Conservation (phyloP, 768 basidiomycete species). For the Mycena rosella region DNA sequence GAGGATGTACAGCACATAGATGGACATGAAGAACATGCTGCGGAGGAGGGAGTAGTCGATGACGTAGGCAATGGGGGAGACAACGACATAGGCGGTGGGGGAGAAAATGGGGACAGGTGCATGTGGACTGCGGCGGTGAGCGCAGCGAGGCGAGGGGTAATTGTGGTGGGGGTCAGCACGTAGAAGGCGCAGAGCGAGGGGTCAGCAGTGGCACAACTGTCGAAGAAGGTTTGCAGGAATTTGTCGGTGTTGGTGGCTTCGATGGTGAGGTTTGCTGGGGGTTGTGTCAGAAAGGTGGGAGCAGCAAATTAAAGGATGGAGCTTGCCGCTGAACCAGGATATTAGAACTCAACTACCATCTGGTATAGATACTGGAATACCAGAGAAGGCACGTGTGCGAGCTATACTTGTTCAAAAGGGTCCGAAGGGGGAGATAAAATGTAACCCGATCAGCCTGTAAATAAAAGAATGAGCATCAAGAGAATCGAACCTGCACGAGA, state of each 20-base stretch:
- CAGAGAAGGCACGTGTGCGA: too few species aligned
- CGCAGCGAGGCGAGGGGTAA: constrained; percentile 36
- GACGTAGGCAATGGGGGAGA: too few species aligned
- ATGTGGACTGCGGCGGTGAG: constrained; percentile 33
- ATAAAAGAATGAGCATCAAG: too few species aligned
- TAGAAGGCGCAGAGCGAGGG: constrained; percentile 42
- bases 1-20: constrained; percentile 40
- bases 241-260: constrained; percentile 41
- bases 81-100: constrained; percentile 37
- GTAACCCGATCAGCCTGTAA: too few species aligned
- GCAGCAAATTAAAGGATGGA: constrained; percentile 22
- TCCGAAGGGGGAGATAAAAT: too few species aligned
- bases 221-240: constrained; percentile 41
- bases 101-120: constrained; percentile 38
- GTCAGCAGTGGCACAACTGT: constrained; percentile 39
- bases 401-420: too few species aligned
- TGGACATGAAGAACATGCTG: constrained; percentile 33
- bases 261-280: constrained; percentile 35
- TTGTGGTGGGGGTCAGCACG: constrained; percentile 33
- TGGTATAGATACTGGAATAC: too few species aligned
- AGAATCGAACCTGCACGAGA: too few species aligned
- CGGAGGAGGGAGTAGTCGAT: constrained; percentile 42
- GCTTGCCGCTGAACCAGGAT: constrained; percentile 36
- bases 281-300: neutral
- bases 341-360: too few species aligned